Base-by-base conservation (phyloP, 2,329 filamentous ascomycete genomes). In the Sclerotinia trifoliorum region DNA sequence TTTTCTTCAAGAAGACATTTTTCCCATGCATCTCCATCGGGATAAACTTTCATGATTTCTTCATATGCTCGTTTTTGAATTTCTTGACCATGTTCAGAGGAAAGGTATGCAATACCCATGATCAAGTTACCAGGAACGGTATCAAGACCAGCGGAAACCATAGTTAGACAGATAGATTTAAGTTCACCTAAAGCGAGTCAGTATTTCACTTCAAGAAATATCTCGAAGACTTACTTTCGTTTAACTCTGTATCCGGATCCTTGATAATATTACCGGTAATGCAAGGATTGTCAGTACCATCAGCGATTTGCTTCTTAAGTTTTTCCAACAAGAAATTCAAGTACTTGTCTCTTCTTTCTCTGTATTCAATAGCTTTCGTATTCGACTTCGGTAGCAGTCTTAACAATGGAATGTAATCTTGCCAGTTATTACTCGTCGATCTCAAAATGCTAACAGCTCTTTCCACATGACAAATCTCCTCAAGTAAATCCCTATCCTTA, bases 401-500 rank as follows among this genome's bases (percentile, higher is more conserved):
- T 70, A 95, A 77, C 6, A 94, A 74, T 0, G 92, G 91, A n/a
- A 95, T 86, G 73, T 94, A 94, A 75, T 95, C 92, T 75, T 92
- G 90, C 87, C 90, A 92, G 77, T 94, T 94, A 76, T 93, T 92
- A 74, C 89, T 92, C 0, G 91, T 94, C 35, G 87, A 90, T 60
- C 92, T 82, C 75, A 94, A 90, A 73, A 91, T 91, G 65, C 88
- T 90, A 32, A 95, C 88, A 6, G 87, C 88, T 42, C 90, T 84
- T 77, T 94, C 92, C 3, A 94, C 91, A 58, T 88, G 83, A 0
- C 88, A 87, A 68, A 95, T 93, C 76, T 94, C 92, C 26, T 86
- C 81, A 7, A 94, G 82, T 10, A 94, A 81, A 51, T 84, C 81
- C 71, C 90, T 85, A 68, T 92, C 83, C 57, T 91, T 85, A 71